Evolutionary conservation across 352 stramenopile species (phyloP), one percentile per base, ranked within the genome.

Genomic region (Elongisporangium senticosum): DNA sequence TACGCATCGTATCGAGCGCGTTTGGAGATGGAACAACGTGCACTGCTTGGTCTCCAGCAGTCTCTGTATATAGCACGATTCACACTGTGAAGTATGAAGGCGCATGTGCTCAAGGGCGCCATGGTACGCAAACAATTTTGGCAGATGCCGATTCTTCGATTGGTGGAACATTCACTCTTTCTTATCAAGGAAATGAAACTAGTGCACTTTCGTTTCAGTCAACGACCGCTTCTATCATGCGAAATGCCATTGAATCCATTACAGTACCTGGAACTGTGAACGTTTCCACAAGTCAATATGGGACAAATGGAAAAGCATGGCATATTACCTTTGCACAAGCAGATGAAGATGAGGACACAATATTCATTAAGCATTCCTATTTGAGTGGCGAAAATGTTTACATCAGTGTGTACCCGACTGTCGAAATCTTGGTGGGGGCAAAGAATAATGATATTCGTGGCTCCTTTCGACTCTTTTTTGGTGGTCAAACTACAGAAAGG

Each of bases 101-200:
- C 0, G 14, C 62, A 6, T 93, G 84, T 55, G 74, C 67, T 1
- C 58, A 65, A 24, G 84, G 79, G 1, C 71, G 71, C 19, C 56
- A 55, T 22, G 78, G 75, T 1, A 79, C 76, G 1, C 84, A 93
- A 55, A 90, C 84, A 8, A 88, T 93, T 61, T 59, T 91, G 7
- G 84, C 74, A 0, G 82, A 91, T 23, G 84, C 74, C 2, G 56
- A 63, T 1, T 97, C 90, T 23, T 82, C 77, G 1, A 81, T 98
- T 11, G 83, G 83, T 14, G 96, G 96, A 0, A 89, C 76, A 21
- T 98, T 98, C 56, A 89, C 77, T 4, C 66, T 99, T 0, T 87
- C 76, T 6, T 98, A 98, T 63, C 69, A 86, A 37, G 77, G 75
- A 2, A 70, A 95, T 67, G 74, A 85, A 58, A 98, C 92, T 0